These are phyloP conservation scores for Artemisia princeps DNA, from an alignment of 140 eudicot genomes.

Conservation along the genomic window DNA sequence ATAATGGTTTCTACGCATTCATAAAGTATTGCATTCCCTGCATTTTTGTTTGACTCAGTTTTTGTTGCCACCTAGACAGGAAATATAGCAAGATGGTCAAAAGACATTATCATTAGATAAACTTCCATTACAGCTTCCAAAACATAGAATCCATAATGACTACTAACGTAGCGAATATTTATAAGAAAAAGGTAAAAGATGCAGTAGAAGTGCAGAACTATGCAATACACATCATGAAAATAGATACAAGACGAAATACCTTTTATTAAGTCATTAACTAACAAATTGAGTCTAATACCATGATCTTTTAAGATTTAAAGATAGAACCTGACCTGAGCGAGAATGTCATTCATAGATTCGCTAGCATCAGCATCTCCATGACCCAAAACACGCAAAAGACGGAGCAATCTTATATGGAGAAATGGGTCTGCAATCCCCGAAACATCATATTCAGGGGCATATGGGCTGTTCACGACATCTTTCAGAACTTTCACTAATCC, in stretches of 20 bases:
- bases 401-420: slow-evolving; percentile 73
- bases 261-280: neutral
- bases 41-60: slow-evolving; percentile 91
- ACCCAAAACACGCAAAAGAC: slow-evolving; percentile 66
- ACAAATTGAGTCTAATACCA: slow-evolving; percentile 1
- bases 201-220: neutral
- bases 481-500: slow-evolving; percentile 61
- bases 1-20: slow-evolving; percentile 89
- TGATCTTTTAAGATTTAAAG: neutral
- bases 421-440: slow-evolving; percentile 89
- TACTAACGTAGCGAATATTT: neutral
- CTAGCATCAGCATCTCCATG: slow-evolving; percentile 85
- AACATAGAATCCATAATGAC: slow-evolving; percentile 1
- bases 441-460: slow-evolving; percentile 82
- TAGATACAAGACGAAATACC: neutral
- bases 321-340: slow-evolving; percentile 68
- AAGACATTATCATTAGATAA: slow-evolving; percentile 3
- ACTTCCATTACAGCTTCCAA: slow-evolving; percentile 7
- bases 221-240: neutral
- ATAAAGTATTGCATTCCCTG: slow-evolving; percentile 89
- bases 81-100: slow-evolving; percentile 20
- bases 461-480: slow-evolving; percentile 86
- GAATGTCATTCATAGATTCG: slow-evolving; percentile 84
- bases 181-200: neutral
- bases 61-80: slow-evolving; percentile 76